phyloP scores from a whole-genome alignment of 352 stramenopile genomes.

The Pythium oligandrum region DNA sequence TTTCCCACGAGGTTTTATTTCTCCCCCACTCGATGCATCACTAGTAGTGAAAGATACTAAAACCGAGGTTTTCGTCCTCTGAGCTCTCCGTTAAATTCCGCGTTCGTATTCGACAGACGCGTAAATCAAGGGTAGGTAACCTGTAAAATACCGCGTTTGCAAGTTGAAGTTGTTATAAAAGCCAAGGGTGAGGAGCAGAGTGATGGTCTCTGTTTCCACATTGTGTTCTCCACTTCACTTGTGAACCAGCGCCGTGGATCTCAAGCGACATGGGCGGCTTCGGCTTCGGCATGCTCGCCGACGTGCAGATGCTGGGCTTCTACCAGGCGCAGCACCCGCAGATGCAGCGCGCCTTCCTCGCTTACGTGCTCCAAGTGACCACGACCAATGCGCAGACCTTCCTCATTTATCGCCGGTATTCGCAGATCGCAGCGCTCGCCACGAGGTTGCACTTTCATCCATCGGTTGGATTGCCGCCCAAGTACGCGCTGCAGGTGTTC shows the following conservation, averaged over 20 bases:
- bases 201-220: slow-evolving; percentile 9
- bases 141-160: no score
- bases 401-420: slow-evolving; percentile 78
- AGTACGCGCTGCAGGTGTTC: slow-evolving; percentile 79
- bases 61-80: no score
- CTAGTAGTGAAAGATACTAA: no score
- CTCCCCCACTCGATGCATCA: no score
- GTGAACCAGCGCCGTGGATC: no score
- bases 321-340: slow-evolving; percentile 60
- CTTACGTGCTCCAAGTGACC: slow-evolving; percentile 72
- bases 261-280: slow-evolving; percentile 28
- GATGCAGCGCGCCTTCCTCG: slow-evolving; percentile 48
- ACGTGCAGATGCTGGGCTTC: slow-evolving; percentile 79
- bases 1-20: no score
- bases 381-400: slow-evolving; percentile 34
- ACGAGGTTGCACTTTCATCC: slow-evolving; percentile 67
- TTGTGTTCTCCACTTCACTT: no score
- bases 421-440: slow-evolving; percentile 58
- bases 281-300: slow-evolving; percentile 52
- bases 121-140: no score
- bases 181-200: neutral
- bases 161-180: no score
- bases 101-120: no score
- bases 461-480: slow-evolving; percentile 61
- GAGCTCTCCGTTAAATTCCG: no score